Evolutionary conservation across 2,329 filamentous ascomycete genomes (phyloP).

Genomic region (Arthrocladium fulminans): DNA sequence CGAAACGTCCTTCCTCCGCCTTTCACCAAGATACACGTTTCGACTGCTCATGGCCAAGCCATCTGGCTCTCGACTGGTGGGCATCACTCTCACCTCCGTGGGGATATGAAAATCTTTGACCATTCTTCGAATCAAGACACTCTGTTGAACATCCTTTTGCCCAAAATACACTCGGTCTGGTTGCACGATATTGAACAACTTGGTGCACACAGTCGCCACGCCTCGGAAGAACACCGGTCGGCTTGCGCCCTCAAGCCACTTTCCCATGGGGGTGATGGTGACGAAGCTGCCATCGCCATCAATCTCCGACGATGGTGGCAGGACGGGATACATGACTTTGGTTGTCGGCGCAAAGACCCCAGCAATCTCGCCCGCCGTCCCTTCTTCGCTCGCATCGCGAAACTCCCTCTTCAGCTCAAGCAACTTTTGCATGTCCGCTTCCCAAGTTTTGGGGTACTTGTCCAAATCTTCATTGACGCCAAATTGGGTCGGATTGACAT

Average conservation of each 20-base stretch:
- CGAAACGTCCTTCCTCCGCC: conserved; percentile 62
- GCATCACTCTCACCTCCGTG: conserved; percentile 62
- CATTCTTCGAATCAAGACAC: conserved; percentile 77
- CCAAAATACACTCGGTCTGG: conserved; percentile 84
- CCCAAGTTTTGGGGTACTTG: conserved; percentile 87
- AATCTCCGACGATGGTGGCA: conserved; percentile 62
- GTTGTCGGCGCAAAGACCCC: conserved; percentile 83
- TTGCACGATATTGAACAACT: conserved; percentile 73
- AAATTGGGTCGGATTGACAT: conserved; percentile 96
- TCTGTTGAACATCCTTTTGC: conserved; percentile 96
- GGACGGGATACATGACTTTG: conserved; percentile 75
- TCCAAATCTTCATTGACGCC: conserved; percentile 77
- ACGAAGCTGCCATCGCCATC: conserved; percentile 81
- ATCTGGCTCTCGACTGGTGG: conserved; percentile 67
- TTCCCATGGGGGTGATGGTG: conserved; percentile 74
- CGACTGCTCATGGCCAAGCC: conserved; percentile 85
- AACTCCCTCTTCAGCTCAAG: conserved; percentile 50
- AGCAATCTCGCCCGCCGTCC: conserved; percentile 53
- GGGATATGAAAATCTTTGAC: conserved; percentile 79
- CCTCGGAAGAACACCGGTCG: conserved; percentile 93
- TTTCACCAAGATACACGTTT: conserved; percentile 80
- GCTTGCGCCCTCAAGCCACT: conserved; percentile 72
- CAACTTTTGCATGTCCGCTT: conserved; percentile 61
- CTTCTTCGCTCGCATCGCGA: neutral
- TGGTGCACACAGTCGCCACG: conserved; percentile 94